Evolutionary conservation across 106 monocot genomes (phyloP), one percentile per base, ranked within the genome.

Genomic region (Alisma plantagoaquatica): DNA sequence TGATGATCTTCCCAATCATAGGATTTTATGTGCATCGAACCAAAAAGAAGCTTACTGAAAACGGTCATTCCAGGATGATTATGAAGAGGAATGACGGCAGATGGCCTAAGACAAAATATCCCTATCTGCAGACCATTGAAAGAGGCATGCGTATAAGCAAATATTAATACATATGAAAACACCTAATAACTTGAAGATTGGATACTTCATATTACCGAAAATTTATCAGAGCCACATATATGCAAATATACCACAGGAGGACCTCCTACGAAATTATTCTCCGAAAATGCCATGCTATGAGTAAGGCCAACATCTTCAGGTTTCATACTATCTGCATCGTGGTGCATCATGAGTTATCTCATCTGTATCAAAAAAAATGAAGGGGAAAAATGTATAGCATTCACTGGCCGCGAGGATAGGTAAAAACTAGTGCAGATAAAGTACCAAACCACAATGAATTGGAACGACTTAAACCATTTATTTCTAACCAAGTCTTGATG

Each of bases 51-150:
- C 64, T 91, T 91, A 73, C 91, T 85, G 38, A 91, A 54, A 23
- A 91, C 90, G 18, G 84, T 91, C 90, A 91, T 91, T 24, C 84
- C 84, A 0, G 90, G 90, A 62, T 91, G 90, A 62, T 91, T 81
- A 63, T 91, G 90, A 35, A 91, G 84, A 25, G 90, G 90, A 38
- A 91, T 91, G 19, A 80, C 38, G 41, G 84, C 73, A 27, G 80
- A 75, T 41, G 80, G 71, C 7, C 80, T 79, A 71, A 91, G 70
- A 65, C 84, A 84, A 66, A 91, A 91, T 61, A 91, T 91, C 31
- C 91, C 91, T 17, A 91, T 91, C 91, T 91, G 81, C 50, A 66
- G 28, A 52, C 12, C 3, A 12, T 8, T 14, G 2, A 2, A 18
- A 1, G 1, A 16, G 23, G 6, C 30, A 33, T 20, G 6, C 4